phyloP scores from a whole-genome alignment of 2,329 filamentous ascomycete genomes.

The Alternaria incomplexa region DNA sequence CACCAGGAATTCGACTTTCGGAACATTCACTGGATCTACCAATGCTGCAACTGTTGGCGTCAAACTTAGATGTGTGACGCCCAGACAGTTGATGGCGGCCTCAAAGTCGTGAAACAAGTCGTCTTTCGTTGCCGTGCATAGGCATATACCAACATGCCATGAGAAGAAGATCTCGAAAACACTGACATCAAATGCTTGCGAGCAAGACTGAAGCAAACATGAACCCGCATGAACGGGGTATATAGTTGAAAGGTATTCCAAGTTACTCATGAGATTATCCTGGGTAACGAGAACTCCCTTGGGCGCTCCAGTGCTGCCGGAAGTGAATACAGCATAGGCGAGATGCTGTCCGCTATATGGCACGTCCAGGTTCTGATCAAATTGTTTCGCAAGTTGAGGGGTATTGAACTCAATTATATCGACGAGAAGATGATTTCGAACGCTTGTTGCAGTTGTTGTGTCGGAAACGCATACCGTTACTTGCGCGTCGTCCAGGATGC shows the following conservation, averaged over 20 bases:
- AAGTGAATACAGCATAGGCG: slow-evolving; percentile 83
- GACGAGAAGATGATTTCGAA: slow-evolving; percentile 10
- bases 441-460: slow-evolving; percentile 5
- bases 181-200: slow-evolving; percentile 84
- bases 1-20: slow-evolving; percentile 75
- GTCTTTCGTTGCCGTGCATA: slow-evolving; percentile 78
- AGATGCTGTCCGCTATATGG: slow-evolving; percentile 57
- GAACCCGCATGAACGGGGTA: slow-evolving; percentile 66
- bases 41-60: slow-evolving; percentile 84
- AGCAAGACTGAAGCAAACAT: slow-evolving; percentile 80
- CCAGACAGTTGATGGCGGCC: slow-evolving; percentile 65
- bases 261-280: slow-evolving; percentile 75
- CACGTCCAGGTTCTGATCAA: slow-evolving; percentile 47
- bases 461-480: slow-evolving; percentile 57
- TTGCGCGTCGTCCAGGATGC: slow-evolving; percentile 68
- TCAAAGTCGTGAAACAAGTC: slow-evolving; percentile 76
- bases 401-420: slow-evolving; percentile 38
- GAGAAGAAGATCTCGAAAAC: slow-evolving; percentile 91
- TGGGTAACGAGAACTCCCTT: slow-evolving; percentile 83
- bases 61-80: slow-evolving; percentile 80
- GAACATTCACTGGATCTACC: slow-evolving; percentile 71
- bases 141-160: slow-evolving; percentile 77
- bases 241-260: slow-evolving; percentile 68
- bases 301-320: slow-evolving; percentile 79
- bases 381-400: slow-evolving; percentile 39